phyloP scores from a whole-genome alignment of 805 yeast genomes.

The Saturnispora quitensis region DNA sequence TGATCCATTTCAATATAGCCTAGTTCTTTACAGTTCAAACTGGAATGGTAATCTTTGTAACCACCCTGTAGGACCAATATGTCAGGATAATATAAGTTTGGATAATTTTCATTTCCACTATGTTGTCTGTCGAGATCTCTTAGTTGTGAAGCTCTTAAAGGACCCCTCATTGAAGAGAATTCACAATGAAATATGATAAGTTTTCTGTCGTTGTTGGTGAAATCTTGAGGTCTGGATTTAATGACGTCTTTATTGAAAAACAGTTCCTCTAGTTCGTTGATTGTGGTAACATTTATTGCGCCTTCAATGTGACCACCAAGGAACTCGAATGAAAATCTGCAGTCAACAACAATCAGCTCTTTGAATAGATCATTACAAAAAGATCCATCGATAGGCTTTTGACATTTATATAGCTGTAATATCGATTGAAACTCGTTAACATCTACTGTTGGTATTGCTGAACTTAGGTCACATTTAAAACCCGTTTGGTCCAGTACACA shows the following conservation, averaged over 20 bases:
- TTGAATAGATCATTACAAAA: constrained; percentile 39
- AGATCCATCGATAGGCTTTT: constrained; percentile 12
- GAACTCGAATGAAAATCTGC: constrained; percentile 88
- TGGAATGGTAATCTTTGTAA: constrained; percentile 66
- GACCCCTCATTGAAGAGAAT: constrained; percentile 89
- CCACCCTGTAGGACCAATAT: constrained; percentile 87
- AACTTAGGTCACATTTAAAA: not conserved
- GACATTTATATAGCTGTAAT: constrained; percentile 32
- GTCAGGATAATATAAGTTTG: constrained; percentile 79
- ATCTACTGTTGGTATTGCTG: constrained; percentile 55
- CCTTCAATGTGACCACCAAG: constrained; percentile 86
- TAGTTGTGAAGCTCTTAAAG: constrained; percentile 79
- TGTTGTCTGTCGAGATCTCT: constrained; percentile 80
- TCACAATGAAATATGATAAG: constrained; percentile 89
- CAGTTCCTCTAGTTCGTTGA: constrained; percentile 53
- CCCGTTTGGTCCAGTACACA: constrained; percentile 4
- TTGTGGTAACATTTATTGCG: constrained; percentile 69
- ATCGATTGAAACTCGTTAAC: constrained; percentile 49
- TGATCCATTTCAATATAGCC: constrained; percentile 84
- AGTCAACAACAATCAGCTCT: constrained; percentile 60
- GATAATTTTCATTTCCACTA: constrained; percentile 47
- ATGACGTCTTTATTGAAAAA: constrained; percentile 30
- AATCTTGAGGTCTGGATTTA: constrained; percentile 18
- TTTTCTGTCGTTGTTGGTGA: constrained; percentile 24
- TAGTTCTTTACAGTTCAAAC: constrained; percentile 21